Conservation (phyloP, 306 rosid genomes). For the Macrotyloma uniflorum region DNA sequence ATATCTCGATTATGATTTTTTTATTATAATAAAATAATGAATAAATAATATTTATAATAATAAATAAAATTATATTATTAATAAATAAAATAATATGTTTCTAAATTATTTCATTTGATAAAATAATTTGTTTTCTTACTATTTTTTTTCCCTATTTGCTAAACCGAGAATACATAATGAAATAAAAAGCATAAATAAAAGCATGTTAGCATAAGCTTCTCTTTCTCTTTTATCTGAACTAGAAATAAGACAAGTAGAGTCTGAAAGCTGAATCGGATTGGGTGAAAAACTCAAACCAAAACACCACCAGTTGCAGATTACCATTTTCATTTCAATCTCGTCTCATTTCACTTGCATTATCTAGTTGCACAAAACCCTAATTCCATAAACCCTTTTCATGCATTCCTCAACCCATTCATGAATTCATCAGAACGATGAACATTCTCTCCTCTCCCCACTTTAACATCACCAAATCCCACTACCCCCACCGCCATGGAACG, state of each 20-base stretch:
- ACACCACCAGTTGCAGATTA: not conserved
- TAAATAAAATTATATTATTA: too few relatives aligned
- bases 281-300: conserved; percentile 13
- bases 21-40: too few relatives aligned
- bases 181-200: not conserved
- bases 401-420: conserved; percentile 25
- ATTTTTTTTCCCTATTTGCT: too few relatives aligned
- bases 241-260: not conserved
- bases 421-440: conserved; percentile 52
- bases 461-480: conserved; percentile 50
- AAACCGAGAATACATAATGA: not conserved
- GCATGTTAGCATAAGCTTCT: not conserved
- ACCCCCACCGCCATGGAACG: conserved; percentile 39
- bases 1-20: too few relatives aligned
- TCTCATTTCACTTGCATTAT: not conserved
- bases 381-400: conserved; percentile 16
- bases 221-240: not conserved
- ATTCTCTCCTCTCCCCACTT: conserved; percentile 57
- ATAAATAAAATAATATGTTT: too few relatives aligned
- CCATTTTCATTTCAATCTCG: not conserved
- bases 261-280: conserved; percentile 24
- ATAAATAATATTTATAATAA: too few relatives aligned
- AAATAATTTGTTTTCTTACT: too few relatives aligned
- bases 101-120: too few relatives aligned
- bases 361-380: conserved; percentile 33